A percentile compares a stretch with the other conserved stretches of the same genome.
These are phyloP conservation scores for Mucor mucedo DNA, from an alignment of 371 early-diverging fungal genomes.

Conservation along the genomic window DNA sequence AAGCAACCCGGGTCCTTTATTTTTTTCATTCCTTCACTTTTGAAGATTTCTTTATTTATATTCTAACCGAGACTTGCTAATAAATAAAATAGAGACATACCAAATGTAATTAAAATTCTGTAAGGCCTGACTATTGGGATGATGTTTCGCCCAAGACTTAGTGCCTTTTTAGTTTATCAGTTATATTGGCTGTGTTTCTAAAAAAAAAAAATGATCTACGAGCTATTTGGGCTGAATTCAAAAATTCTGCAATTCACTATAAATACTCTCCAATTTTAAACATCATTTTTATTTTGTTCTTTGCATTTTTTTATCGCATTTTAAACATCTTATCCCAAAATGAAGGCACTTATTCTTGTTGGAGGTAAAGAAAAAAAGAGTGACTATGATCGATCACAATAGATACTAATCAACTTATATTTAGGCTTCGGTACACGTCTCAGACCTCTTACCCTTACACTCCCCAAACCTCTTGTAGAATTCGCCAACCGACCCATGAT, in stretches of 20 bases:
- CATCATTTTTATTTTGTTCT: conserved; percentile 13
- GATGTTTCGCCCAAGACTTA: neutral
- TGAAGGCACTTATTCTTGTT: conserved; percentile 99
- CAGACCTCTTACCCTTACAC: conserved; percentile 96
- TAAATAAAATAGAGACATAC: neutral
- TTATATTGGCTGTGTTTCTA: conserved; percentile 2
- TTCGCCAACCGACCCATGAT: conserved; percentile 99
- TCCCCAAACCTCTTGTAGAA: conserved; percentile 99
- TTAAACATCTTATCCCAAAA: conserved; percentile 30
- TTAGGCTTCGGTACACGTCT: conserved; percentile 98
- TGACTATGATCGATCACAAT: neutral
- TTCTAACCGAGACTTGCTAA: neutral
- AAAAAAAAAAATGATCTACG: neutral
- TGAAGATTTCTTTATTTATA: neutral
- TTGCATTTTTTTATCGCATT: conserved; percentile 8
- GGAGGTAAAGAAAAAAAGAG: conserved; percentile 73
- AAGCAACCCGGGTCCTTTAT: neutral
- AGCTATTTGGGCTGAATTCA: too few relatives aligned
- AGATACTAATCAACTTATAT: neutral
- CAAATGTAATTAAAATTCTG: neutral
- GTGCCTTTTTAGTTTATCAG: neutral
- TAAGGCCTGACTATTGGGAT: neutral
- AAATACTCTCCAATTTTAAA: conserved; percentile 9
- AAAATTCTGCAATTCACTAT: neutral
- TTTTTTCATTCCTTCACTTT: neutral